Base-by-base conservation (phyloP, 1,284 basidiomycete genomes). In the Chiua sp. region DNA sequence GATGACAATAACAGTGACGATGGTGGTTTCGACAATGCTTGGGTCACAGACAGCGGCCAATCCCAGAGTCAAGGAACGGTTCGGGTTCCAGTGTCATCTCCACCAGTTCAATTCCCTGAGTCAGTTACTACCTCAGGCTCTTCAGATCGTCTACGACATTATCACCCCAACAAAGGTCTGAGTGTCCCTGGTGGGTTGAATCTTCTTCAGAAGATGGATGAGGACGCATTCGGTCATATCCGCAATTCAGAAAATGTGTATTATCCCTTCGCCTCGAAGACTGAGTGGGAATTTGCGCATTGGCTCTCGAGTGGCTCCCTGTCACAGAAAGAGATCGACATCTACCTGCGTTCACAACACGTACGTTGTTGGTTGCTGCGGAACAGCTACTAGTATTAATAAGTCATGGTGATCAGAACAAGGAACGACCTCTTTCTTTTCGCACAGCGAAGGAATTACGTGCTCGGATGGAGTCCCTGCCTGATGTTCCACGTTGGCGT, bases 261-360 rank as follows among this genome's bases (percentile, higher is more conserved):
- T 10, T 63, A 53, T 46, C 61, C 56, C 0, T 63, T 63, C 44
- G 33, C 53, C 1, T 63, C 23, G 0, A 23, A 23, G 22, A 53
- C 46, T 1, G 35, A 63, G n/a, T 63, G 52, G 49, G 56, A 63
- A n/a, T 28, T 63, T 0, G 47, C 35, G 11, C 11, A 59, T 13
- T 63, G 57, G 57, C 42, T 63, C 3, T 55, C 39, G 0, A 47
- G 22, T 11, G 28, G 39, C 7, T 18, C 39, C 0, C 54, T 63
- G 3, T 63, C 56, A 2, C 53, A 63, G 23, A 55, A 49, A 3
- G 51, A 63, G 15, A 63, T 63, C 13, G 11, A 63, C 32, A 2
- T 0, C 0, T 63, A 37, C 26, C n/a, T 63, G 10, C 37, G 23
- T 12, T 39, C 35, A 3, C 16, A 53, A 10, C 37, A 4, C 20